Evolutionary conservation across 2,329 filamentous ascomycete species (phyloP).

Genomic region (Alternaria viburni): DNA sequence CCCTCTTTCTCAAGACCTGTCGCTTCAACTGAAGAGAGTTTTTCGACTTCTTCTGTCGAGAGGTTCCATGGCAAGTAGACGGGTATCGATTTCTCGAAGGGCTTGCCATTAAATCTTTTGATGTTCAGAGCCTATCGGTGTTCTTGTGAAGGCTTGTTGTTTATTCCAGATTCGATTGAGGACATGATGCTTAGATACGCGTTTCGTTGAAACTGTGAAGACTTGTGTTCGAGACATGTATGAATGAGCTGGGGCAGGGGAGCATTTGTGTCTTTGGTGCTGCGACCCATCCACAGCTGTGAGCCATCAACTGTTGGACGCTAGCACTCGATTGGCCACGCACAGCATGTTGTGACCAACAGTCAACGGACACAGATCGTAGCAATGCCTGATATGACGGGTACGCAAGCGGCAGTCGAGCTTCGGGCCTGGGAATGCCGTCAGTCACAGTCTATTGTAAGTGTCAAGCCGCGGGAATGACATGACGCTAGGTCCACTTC

Average conservation of each 20-base stretch:
- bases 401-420: not conserved
- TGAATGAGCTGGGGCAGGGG: not conserved
- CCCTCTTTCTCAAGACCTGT: slow-evolving; percentile 62
- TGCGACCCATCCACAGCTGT: not conserved
- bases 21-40: slow-evolving; percentile 53
- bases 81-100: slow-evolving; percentile 40
- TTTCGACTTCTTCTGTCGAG: slow-evolving; percentile 38
- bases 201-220: not conserved
- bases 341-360: not conserved
- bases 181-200: not conserved
- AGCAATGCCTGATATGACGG: not conserved
- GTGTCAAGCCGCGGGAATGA: not conserved
- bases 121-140: not conserved
- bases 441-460: not conserved
- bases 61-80: slow-evolving; percentile 55
- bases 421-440: not conserved
- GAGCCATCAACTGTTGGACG: not conserved
- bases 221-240: not conserved
- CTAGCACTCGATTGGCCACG: not conserved
- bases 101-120: slow-evolving; percentile 3
- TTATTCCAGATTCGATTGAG: not conserved
- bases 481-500: slow-evolving; percentile 1
- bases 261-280: not conserved
- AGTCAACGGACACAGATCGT: not conserved
- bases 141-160: not conserved